Conservation (phyloP, 106 monocot species). For the Iris macrosiphon region DNA sequence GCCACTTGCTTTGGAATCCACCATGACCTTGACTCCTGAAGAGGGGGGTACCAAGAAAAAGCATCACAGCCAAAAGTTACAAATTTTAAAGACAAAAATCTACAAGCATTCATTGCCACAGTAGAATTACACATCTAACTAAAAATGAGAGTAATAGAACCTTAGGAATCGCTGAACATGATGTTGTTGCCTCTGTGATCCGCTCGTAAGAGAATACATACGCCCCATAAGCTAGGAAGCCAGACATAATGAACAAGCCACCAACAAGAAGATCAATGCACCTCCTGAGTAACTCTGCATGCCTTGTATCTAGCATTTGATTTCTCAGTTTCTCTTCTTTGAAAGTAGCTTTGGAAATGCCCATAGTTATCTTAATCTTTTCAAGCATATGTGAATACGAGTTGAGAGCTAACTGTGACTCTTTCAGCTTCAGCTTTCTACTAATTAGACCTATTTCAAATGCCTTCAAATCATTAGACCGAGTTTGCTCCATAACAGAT, state of each 20-base stretch:
- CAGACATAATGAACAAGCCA: conserved; percentile 81
- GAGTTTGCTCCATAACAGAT: conserved; percentile 70
- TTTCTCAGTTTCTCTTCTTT: conserved; percentile 84
- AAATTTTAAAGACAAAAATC: neutral
- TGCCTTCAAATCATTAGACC: conserved; percentile 82
- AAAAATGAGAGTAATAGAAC: conserved; percentile 20
- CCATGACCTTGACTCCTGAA: conserved; percentile 69
- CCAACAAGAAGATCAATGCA: conserved; percentile 77
- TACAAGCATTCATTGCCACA: neutral
- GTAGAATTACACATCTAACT: too few relatives aligned
- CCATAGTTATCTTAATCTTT: conserved; percentile 68
- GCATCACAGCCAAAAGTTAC: neutral
- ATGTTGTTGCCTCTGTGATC: conserved; percentile 61
- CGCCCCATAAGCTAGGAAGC: conserved; percentile 59
- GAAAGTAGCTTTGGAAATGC: conserved; percentile 58
- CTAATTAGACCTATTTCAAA: conserved; percentile 66
- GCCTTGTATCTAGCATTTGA: conserved; percentile 55
- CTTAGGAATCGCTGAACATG: conserved; percentile 41
- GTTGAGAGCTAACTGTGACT: conserved; percentile 55
- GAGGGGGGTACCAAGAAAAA: neutral
- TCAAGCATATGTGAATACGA: conserved; percentile 63
- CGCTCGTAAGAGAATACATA: conserved; percentile 58
- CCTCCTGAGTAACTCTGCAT: conserved; percentile 55
- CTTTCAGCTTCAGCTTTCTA: conserved; percentile 64
- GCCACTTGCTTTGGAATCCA: conserved; percentile 78